These are phyloP conservation scores for Phlegmacium glaucopus DNA, from an alignment of 768 basidiomycete genomes.

Conservation along the genomic window DNA sequence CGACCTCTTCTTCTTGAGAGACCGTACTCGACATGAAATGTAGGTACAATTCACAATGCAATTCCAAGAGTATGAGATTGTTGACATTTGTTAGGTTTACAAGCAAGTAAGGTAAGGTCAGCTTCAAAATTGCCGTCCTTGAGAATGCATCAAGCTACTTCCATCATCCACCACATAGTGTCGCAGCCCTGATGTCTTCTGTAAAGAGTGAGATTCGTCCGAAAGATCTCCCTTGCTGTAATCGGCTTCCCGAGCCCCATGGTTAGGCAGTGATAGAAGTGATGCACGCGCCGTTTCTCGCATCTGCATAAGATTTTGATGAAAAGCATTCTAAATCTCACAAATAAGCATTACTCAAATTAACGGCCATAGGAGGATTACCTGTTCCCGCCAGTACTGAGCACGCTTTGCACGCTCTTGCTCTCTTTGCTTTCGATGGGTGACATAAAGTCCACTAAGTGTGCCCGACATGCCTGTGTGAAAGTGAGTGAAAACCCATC, in stretches of 20 bases:
- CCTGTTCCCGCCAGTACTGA: conserved; percentile 91
- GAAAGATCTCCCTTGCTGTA: conserved; percentile 45
- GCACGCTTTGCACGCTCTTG: conserved; percentile 78
- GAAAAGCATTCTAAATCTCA: conserved; percentile 61
- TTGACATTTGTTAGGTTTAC: conserved; percentile 12
- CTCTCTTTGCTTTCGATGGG: conserved; percentile 71
- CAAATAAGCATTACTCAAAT: neutral
- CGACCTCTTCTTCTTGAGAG: conserved; percentile 43
- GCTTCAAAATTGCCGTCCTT: conserved; percentile 30
- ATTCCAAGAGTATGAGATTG: conserved; percentile 1
- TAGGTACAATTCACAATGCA: conserved; percentile 24
- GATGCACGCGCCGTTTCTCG: conserved; percentile 69
- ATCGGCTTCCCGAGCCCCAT: conserved; percentile 46
- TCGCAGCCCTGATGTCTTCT: conserved; percentile 55
- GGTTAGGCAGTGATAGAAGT: conserved; percentile 51
- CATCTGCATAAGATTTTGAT: conserved; percentile 79
- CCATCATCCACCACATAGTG: conserved; percentile 49
- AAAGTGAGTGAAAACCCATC: neutral
- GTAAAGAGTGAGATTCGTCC: conserved; percentile 49
- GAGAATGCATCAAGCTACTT: conserved; percentile 40
- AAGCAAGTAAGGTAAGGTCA: no score
- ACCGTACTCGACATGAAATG: conserved; percentile 28
- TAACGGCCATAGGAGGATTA: conserved; percentile 15
- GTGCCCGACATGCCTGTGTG: conserved; percentile 70
- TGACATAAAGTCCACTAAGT: conserved; percentile 61